Base-by-base conservation (phyloP, 768 basidiomycete species). In the Terana coerulea region DNA sequence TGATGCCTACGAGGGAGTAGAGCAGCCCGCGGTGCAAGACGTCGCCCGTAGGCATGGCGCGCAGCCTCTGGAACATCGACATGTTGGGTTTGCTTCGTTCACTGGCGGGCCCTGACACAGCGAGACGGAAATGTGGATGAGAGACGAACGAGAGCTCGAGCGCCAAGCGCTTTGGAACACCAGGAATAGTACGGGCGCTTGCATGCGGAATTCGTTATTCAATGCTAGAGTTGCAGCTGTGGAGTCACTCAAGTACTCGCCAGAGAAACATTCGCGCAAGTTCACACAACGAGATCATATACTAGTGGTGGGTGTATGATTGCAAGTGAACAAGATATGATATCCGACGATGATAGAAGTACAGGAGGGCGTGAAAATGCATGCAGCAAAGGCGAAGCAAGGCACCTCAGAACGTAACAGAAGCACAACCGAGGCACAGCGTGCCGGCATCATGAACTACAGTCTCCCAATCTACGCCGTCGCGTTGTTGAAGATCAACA, bases 401-500 rank as follows among this genome's bases (percentile, higher is more conserved):
- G 15, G 19, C 41, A 28, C 24, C 42, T 36, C 34, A 25, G 19
- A 28, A 45, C 22, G 15, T 37, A 5, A 15, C 40, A n/a, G 31
- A 34, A 17, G 12, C 52, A 41, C 28, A 42, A 35, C 15, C 11
- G 26, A 28, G 47, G 22, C 41, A 30, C 30, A 26, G n/a, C 26
- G 33, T 28, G 40, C 43, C 35, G 14, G 15, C 19, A 34, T 31
- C 5, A 35, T 31, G 36, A 19, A 26, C 28, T 46, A 36, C 33
- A 39, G 35, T 7, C 7, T 29, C 19, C 21, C 49, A 11, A 34
- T 8, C 45, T 39, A 17, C 37, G 52, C 43, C 15, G 87, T 88
- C 5, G 79, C 84, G 58, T 92, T 92, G 75, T 92, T 92, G 73
- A 80, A 91, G 58, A 90, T 77, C 62, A 92, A 73, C 65, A 80